Percentiles rank a stretch among this genome's conserved stretches.
Conservation (phyloP, 805 yeast genomes). For the Soucietia sequanensis region DNA sequence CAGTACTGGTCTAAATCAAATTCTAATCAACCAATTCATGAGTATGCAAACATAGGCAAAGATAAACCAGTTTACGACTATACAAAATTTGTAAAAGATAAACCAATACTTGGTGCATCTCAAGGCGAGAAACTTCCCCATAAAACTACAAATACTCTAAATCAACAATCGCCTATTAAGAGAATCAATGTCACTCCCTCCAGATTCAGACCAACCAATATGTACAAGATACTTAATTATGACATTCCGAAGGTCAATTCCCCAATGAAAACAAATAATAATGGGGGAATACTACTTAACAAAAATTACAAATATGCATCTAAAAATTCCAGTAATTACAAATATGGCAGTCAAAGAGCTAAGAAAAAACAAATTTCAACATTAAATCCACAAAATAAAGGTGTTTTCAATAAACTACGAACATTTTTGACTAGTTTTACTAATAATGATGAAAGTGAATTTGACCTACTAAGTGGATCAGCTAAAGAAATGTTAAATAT, state of each 20-base stretch:
- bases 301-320: constrained; percentile 2
- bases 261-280: background rate
- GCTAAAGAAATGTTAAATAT: constrained; percentile 12
- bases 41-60: too few relatives aligned
- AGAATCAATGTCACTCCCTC: constrained; percentile 5
- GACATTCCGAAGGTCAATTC: constrained; percentile 3
- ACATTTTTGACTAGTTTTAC: constrained; percentile 11
- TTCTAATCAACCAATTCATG: too few relatives aligned
- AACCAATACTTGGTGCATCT: too few relatives aligned
- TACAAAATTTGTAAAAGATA: too few relatives aligned
- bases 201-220: constrained; percentile 6
- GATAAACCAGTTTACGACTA: too few relatives aligned
- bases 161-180: constrained; percentile 1
- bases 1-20: too few relatives aligned
- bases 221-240: constrained; percentile 11
- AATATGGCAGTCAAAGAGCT: too few relatives aligned
- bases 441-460: constrained; percentile 13
- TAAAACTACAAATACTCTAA: too few relatives aligned
- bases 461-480: constrained; percentile 14
- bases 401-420: constrained; percentile 10
- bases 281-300: constrained; percentile 1
- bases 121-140: too few relatives aligned
- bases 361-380: too few relatives aligned
- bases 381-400: constrained; percentile 1
- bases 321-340: background rate